Base-by-base conservation (phyloP, 2,329 filamentous ascomycete species). In the Claviceps spartinae region DNA sequence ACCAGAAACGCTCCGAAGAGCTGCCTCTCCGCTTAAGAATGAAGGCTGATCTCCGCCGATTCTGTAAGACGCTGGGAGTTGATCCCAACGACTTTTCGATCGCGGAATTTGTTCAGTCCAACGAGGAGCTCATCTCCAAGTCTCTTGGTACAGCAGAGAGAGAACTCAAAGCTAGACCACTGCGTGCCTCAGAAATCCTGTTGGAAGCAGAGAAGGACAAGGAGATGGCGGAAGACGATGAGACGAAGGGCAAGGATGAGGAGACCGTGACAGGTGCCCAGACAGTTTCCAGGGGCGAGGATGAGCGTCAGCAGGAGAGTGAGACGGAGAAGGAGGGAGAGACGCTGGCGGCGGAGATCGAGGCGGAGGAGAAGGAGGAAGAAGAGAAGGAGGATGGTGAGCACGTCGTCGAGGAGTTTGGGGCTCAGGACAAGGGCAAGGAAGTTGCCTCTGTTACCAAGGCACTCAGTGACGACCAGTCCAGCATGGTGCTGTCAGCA, bases 41-140 rank as follows among this genome's bases (percentile, higher is more conserved):
- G 48, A 61, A 58, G 18, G 60, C 64, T 6, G 58, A 63, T 4
- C 55, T 72, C 48, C 59, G 64, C 37, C 64, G 65, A 8, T 68
- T 72, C 55, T 72, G 69, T 60, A 69, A 67, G 53, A 50, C 63
- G 30, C 57, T 60, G 3, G 59, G 62, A 2, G 61, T 71, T n/a
- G 56, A 63, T 9, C 41, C 54, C 2, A 62, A 67, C 7, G 68
- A 70, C 6, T 54, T 70, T 36, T 59, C 61, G 14, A 49, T 67
- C 46, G 53, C 60, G 18, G 68, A 67, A 7, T 67, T 65, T 44
- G 50, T 67, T 9, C 61, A 60, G 4, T 57, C 67, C 3, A 61
- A 65, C 14, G 62, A 67, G 22, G 61, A 66, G 34, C 59, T 69
- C 30, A 65, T 60, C 50, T 57, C 58, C 36, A 64, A 61, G 52